Conservation (phyloP, 441 rosid species). For the Bocquillonia castaneifolia region DNA sequence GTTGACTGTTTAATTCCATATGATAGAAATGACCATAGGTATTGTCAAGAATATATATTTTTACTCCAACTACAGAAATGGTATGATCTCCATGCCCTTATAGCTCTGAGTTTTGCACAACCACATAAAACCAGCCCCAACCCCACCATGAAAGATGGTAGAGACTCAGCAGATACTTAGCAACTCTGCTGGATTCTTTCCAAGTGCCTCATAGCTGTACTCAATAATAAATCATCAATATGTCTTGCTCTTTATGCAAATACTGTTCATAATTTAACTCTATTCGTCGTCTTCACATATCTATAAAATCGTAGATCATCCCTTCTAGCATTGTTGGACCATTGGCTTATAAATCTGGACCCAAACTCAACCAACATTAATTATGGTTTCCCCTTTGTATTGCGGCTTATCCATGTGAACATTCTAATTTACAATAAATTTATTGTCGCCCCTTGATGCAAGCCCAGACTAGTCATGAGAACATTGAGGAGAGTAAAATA, state of each 20-base stretch:
- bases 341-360: neutral
- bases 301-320: neutral
- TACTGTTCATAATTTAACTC: neutral
- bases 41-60: neutral
- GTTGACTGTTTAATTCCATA: neutral
- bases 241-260: neutral
- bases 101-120: neutral
- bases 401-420: constrained; percentile 2
- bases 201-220: neutral
- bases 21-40: neutral
- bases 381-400: neutral
- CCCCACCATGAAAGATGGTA: neutral
- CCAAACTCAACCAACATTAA: constrained; percentile 2
- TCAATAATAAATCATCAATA: neutral
- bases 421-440: neutral
- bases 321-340: neutral
- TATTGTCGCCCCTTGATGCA: neutral
- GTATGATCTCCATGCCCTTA: neutral
- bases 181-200: neutral
- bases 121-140: neutral
- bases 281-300: neutral
- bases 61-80: neutral
- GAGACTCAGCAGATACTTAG: neutral
- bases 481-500: neutral
- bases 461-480: constrained; percentile 3